Evolutionary conservation across 305 asterid genomes (phyloP), one percentile per base, ranked within the genome.

Genomic region (Plantago coronopus): DNA sequence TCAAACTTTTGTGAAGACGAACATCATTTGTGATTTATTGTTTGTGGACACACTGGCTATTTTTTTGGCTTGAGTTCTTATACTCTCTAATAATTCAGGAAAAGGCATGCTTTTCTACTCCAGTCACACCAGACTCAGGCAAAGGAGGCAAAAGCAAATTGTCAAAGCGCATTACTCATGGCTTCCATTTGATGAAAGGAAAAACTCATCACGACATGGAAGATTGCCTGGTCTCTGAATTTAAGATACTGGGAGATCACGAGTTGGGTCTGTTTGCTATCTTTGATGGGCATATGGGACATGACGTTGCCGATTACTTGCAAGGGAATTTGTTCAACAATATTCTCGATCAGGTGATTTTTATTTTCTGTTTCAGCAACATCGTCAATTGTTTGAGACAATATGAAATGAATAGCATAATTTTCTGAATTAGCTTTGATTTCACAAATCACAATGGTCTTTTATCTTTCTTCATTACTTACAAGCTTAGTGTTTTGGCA

Each of bases 221-320:
- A 71, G 97, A 89, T 76, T 87, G 78, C 62, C 69, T 89, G 69
- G 88, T 89, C 65, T 87, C 93, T 8, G 84, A 81, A 48, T 72
- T 83, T 59, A 87, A 76, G 81, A 62, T 57, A 55, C 29, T 79
- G 22, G 82, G 69, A 23, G 78, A 77, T 17, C 68, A 81, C 17
- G 95, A 87, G 62, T 77, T 89, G 76, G 95, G 97, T 37, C 73
- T 87, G 40, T 89, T 89, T 65, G 97, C 95, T 0, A 87, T 89
- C 59, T 89, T 76, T 63, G 97, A 89, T 61, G 95, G 97, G 27
- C 95, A 89, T 75, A 85, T 87, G 95, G 95, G 97, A 1, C 93
- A 77, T 47, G 90, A 85, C 50, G 90, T 89, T 45, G 87, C 97
- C 22, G 77, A 68, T 48, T 89, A 82, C 78, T 78, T 89, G 78